Evolutionary conservation across 164 flowering plant genomes (phyloP).

Genomic region (Pachysandra terminalis): DNA sequence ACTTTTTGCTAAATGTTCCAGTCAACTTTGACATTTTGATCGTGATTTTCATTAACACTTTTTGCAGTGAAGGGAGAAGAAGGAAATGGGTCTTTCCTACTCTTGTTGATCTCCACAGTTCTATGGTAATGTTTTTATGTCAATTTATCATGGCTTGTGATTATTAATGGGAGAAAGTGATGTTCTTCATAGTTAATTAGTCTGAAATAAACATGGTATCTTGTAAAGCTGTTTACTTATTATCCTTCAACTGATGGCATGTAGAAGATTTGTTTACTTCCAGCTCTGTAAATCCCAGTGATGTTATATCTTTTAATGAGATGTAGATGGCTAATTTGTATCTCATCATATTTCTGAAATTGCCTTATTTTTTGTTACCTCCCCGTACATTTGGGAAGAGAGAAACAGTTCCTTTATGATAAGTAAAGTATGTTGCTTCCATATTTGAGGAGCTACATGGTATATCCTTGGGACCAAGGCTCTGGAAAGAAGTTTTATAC

Average conservation of each 20-base stretch:
- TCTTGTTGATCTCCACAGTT: constrained; percentile 37
- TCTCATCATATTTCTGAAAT: no score
- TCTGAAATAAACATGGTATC: neutral
- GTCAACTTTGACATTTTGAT: neutral
- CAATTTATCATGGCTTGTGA: neutral
- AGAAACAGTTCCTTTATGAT: no score
- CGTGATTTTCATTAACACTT: constrained; percentile 3
- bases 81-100: constrained; percentile 91
- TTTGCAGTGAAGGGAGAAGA: constrained; percentile 93
- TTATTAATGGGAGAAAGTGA: neutral
- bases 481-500: no score
- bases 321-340: no score
- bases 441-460: no score
- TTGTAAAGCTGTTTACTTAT: neutral
- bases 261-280: neutral
- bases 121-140: constrained; percentile 49
- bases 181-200: neutral
- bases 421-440: no score
- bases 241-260: no score
- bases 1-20: neutral
- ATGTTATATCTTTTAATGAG: no score
- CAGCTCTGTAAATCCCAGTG: neutral
- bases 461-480: no score
- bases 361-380: no score
- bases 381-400: no score